Evolutionary conservation across 2,329 filamentous ascomycete species (phyloP).

Genomic region (Tolypocladium tropicale): DNA sequence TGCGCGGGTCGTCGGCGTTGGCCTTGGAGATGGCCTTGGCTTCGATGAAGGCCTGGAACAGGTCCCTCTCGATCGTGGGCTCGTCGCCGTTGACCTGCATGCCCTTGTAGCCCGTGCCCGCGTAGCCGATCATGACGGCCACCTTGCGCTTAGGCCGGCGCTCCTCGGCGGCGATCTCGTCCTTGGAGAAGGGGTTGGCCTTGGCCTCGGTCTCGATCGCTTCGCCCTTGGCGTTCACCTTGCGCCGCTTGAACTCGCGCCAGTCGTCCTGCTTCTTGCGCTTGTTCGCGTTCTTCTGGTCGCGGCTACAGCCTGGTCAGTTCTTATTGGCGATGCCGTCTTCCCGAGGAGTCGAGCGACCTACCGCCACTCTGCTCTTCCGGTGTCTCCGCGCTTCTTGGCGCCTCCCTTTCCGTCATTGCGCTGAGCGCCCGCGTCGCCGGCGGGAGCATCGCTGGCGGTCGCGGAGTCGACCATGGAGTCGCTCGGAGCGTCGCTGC

Average conservation of each 20-base stretch:
- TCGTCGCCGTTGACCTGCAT: slow-evolving; percentile 82
- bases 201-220: slow-evolving; percentile 16
- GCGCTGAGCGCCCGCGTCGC: slow-evolving; percentile 1
- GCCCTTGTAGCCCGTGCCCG: slow-evolving; percentile 91
- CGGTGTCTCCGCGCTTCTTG: slow-evolving; percentile 15
- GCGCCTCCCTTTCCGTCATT: slow-evolving; percentile 2
- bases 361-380: slow-evolving; percentile 13
- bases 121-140: slow-evolving; percentile 89
- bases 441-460: background rate
- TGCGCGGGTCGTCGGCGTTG: slow-evolving; percentile 93
- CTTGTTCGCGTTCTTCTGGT: slow-evolving; percentile 23
- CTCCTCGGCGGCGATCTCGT: slow-evolving; percentile 81
- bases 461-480: background rate
- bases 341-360: background rate
- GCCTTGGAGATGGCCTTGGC: slow-evolving; percentile 93
- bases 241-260: slow-evolving; percentile 30
- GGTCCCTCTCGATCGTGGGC: slow-evolving; percentile 91
- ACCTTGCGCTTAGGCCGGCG: slow-evolving; percentile 92
- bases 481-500: slow-evolving; percentile 4
- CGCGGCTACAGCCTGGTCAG: slow-evolving; percentile 25
- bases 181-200: slow-evolving; percentile 48
- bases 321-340: slow-evolving; percentile 13
- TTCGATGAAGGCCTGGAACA: slow-evolving; percentile 84
- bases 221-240: slow-evolving; percentile 25
- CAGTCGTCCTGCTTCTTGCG: slow-evolving; percentile 28